phyloP scores from a whole-genome alignment of 2,329 filamentous ascomycete genomes.

The Neopestalotiopsis rosae region DNA sequence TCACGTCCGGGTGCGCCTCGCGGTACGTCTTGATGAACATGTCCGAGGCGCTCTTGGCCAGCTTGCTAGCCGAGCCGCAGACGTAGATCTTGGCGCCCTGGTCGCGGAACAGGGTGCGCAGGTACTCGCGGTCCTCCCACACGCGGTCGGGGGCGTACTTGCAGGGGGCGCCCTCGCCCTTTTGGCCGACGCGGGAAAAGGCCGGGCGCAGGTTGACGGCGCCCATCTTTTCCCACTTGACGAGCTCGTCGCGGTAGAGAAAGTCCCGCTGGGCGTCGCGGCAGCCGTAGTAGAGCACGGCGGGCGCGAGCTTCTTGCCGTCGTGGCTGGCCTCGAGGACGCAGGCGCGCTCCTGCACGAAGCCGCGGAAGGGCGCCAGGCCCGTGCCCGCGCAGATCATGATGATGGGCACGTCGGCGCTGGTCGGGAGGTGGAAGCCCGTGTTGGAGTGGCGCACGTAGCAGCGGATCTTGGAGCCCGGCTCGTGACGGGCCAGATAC shows the following conservation, averaged over 20 bases:
- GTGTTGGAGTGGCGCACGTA: conserved; percentile 13
- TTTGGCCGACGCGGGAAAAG: background rate
- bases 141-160: conserved; percentile 11
- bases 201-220: conserved; percentile 10
- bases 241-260: conserved; percentile 8
- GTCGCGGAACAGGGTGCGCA: background rate
- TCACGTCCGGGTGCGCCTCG: conserved; percentile 19
- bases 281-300: conserved; percentile 12
- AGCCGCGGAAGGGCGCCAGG: conserved; percentile 15
- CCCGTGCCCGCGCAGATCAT: conserved; percentile 14
- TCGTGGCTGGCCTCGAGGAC: background rate
- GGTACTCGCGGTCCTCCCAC: conserved; percentile 9
- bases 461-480: conserved; percentile 7
- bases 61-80: conserved; percentile 17
- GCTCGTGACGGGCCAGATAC: background rate
- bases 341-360: conserved; percentile 14
- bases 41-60: conserved; percentile 25
- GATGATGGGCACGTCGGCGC: background rate
- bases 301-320: conserved; percentile 7
- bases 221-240: conserved; percentile 3
- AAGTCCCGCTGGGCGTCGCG: conserved; percentile 6
- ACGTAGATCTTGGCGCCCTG: conserved; percentile 11
- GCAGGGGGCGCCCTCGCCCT: background rate
- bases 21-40: conserved; percentile 22
- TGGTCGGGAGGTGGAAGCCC: conserved; percentile 7